Conservation (phyloP, 1,284 basidiomycete species). For the Inonotus hispidus region DNA sequence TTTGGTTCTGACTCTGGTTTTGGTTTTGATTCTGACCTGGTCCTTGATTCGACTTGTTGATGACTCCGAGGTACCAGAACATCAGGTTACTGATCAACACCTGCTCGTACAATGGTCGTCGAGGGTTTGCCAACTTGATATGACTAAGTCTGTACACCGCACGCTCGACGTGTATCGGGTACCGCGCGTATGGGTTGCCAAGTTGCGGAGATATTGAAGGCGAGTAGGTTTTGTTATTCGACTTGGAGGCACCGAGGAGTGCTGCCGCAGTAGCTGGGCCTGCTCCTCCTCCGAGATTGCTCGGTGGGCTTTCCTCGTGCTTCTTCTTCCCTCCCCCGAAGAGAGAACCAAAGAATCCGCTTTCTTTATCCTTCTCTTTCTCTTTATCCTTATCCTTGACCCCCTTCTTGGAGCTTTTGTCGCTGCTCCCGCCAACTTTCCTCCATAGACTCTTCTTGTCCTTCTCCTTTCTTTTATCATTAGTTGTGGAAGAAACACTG, state of each 20-base stretch:
- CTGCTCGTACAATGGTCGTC: slow-evolving; percentile 95
- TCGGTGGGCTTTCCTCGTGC: slow-evolving; percentile 55
- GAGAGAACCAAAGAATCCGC: slow-evolving; percentile 82
- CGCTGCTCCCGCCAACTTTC: slow-evolving; percentile 66
- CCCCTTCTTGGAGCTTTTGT: slow-evolving; percentile 52
- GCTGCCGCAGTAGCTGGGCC: slow-evolving; percentile 81
- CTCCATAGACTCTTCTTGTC: slow-evolving; percentile 73
- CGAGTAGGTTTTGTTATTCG: slow-evolving; percentile 60
- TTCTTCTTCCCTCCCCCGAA: slow-evolving; percentile 82
- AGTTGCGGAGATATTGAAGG: slow-evolving; percentile 60
- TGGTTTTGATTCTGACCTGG: slow-evolving; percentile 8
- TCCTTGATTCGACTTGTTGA: slow-evolving; percentile 65
- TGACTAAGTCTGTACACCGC: slow-evolving; percentile 97
- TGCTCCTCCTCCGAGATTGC: slow-evolving; percentile 44
- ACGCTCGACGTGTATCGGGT: slow-evolving; percentile 97
- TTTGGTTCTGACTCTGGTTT: slow-evolving; percentile 14
- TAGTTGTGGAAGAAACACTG: slow-evolving; percentile 30
- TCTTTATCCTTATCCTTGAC: slow-evolving; percentile 48
- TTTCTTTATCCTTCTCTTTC: slow-evolving; percentile 68
- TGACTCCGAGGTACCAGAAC: slow-evolving; percentile 99
- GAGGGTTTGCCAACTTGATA: slow-evolving; percentile 97
- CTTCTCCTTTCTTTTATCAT: slow-evolving; percentile 59
- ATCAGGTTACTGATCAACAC: slow-evolving; percentile 98
- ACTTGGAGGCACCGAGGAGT: slow-evolving; percentile 76
- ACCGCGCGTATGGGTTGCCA: slow-evolving; percentile 70